Percentiles rank a stretch among this genome's conserved stretches.
phyloP scores from a whole-genome alignment of 164 flowering plant species.

The Piper longum region DNA sequence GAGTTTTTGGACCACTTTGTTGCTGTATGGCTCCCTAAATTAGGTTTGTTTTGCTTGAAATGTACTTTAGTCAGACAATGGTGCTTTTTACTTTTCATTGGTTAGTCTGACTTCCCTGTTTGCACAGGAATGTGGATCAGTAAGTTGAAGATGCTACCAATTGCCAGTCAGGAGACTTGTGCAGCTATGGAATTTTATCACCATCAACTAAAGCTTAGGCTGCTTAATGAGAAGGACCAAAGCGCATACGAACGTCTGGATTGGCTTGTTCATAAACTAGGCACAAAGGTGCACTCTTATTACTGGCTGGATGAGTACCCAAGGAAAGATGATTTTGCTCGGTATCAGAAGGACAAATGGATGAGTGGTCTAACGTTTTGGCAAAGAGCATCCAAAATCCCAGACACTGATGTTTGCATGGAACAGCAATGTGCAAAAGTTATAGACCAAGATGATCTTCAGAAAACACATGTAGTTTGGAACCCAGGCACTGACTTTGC shows the following conservation, averaged over 20 bases:
- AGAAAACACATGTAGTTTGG: slow-evolving; percentile 34
- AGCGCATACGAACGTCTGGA: slow-evolving; percentile 67
- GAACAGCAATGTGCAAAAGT: slow-evolving; percentile 54
- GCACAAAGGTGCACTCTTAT: slow-evolving; percentile 77
- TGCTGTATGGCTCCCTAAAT: slow-evolving; percentile 32
- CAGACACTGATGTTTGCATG: slow-evolving; percentile 51
- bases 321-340: slow-evolving; percentile 31
- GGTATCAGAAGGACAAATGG: too few species aligned
- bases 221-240: slow-evolving; percentile 59
- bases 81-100: not conserved
- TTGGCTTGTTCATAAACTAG: slow-evolving; percentile 5
- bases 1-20: slow-evolving; percentile 82
- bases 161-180: slow-evolving; percentile 77
- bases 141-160: slow-evolving; percentile 51
- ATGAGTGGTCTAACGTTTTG: slow-evolving; percentile 22
- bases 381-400: slow-evolving; percentile 57
- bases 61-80: not conserved
- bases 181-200: slow-evolving; percentile 89
- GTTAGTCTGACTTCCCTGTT: not conserved
- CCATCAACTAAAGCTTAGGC: slow-evolving; percentile 59
- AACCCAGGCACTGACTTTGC: slow-evolving; percentile 81
- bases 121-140: slow-evolving; percentile 49
- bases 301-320: slow-evolving; percentile 91
- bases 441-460: slow-evolving; percentile 28
- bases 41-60: slow-evolving; percentile 32